Percentiles rank a stretch among this genome's conserved stretches.
phyloP scores from a whole-genome alignment of 1,284 basidiomycete genomes.

The Ganoderma leucocontextum region DNA sequence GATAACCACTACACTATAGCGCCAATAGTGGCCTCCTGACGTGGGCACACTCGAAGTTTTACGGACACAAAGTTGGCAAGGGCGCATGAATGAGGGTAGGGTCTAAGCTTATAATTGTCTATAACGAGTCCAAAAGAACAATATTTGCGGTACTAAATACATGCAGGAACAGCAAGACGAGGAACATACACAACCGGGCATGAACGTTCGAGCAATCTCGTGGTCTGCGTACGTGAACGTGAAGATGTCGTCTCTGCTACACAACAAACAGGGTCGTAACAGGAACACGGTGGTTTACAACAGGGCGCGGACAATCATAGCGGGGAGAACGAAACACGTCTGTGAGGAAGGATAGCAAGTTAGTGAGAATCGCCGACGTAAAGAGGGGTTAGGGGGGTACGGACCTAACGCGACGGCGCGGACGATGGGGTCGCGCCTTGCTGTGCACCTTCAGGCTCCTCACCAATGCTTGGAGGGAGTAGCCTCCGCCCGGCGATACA shows the following conservation, averaged over 20 bases:
- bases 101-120: too few relatives aligned
- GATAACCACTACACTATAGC: slow-evolving; percentile 33
- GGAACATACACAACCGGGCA: not conserved
- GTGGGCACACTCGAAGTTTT: too few relatives aligned
- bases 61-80: too few relatives aligned
- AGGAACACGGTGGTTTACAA: slow-evolving; percentile 16
- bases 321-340: not conserved
- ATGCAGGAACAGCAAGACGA: slow-evolving; percentile 8
- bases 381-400: not conserved
- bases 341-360: not conserved
- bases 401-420: not conserved
- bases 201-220: slow-evolving; percentile 4
- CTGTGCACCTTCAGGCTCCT: not conserved
- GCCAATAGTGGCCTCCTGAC: too few relatives aligned
- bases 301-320: not conserved
- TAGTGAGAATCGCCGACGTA: not conserved
- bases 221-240: slow-evolving; percentile 1
- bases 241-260: not conserved
- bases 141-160: slow-evolving; percentile 14
- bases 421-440: not conserved
- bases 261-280: not conserved
- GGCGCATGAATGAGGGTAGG: too few relatives aligned
- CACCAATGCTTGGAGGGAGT: not conserved
- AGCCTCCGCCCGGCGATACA: not conserved
- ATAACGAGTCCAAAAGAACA: not conserved